Conservation (phyloP, 768 basidiomycete genomes). For the Amanita jacksonii region DNA sequence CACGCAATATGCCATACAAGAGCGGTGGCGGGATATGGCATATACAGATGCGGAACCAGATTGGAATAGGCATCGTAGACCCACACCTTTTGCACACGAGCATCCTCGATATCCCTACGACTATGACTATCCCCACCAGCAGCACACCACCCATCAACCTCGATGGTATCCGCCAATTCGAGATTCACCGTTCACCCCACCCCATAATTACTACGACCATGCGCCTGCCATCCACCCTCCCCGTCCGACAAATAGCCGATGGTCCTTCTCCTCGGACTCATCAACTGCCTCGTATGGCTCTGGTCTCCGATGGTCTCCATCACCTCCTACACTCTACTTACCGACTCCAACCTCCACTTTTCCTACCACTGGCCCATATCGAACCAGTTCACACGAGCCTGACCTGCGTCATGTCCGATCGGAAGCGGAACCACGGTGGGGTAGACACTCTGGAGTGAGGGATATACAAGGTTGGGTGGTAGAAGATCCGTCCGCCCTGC, state of each 20-base stretch:
- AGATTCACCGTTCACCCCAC: not conserved
- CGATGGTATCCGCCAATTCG: not conserved
- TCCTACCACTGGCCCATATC: not conserved
- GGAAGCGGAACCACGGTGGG: no score
- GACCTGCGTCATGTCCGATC: not conserved
- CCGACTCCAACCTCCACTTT: not conserved
- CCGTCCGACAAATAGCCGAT: not conserved
- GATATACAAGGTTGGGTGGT: no score
- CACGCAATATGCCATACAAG: no score
- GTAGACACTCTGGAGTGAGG: no score
- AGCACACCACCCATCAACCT: not conserved
- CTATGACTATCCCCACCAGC: not conserved
- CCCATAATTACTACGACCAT: not conserved
- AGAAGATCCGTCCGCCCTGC: no score
- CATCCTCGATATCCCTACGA: not conserved
- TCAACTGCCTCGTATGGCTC: not conserved
- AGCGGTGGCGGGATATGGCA: no score
- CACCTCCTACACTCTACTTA: not conserved
- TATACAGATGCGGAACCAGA: no score
- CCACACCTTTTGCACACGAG: no score
- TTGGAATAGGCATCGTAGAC: no score
- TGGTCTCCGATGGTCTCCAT: not conserved
- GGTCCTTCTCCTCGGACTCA: constrained; percentile 5
- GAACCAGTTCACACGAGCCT: not conserved
- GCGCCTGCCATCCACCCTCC: not conserved